Percentiles rank a stretch among this genome's conserved stretches.
Conservation (phyloP, 768 basidiomycete species). For the Coprinellus micaceus region DNA sequence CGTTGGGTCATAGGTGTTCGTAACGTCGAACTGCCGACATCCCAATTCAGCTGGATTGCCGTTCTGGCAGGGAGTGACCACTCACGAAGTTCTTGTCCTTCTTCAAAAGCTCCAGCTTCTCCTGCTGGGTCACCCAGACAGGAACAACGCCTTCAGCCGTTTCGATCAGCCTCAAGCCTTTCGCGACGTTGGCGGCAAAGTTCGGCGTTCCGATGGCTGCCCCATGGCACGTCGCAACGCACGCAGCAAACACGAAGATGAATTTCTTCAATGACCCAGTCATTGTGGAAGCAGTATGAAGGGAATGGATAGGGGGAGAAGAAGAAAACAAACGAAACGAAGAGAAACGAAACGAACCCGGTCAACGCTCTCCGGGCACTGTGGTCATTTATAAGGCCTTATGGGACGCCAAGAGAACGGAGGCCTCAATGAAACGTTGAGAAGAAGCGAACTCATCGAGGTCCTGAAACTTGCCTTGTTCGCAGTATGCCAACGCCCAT, state of each 20-base stretch:
- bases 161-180: conserved; percentile 30
- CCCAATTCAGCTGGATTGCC: not conserved
- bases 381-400: too few species aligned
- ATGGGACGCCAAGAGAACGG: too few species aligned
- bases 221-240: not conserved
- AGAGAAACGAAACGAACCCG: too few species aligned
- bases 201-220: conserved; percentile 17
- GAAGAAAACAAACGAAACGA: not conserved
- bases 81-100: conserved; percentile 23
- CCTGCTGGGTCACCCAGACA: conserved; percentile 29
- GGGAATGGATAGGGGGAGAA: not conserved
- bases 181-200: conserved; percentile 24
- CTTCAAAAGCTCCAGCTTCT: conserved; percentile 25
- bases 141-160: conserved; percentile 26
- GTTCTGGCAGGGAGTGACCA: not conserved
- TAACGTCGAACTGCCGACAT: conserved; percentile 28
- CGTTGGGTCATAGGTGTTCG: conserved; percentile 26
- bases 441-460: too few species aligned
- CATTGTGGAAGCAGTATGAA: not conserved
- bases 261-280: not conserved
- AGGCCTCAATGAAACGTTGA: too few species aligned
- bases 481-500: too few species aligned
- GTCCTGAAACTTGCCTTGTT: too few species aligned
- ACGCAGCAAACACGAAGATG: not conserved
- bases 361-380: too few species aligned